Evolutionary conservation across 805 yeast species (phyloP), one percentile per base, ranked within the genome.

Genomic region (Yarrowia sp.): DNA sequence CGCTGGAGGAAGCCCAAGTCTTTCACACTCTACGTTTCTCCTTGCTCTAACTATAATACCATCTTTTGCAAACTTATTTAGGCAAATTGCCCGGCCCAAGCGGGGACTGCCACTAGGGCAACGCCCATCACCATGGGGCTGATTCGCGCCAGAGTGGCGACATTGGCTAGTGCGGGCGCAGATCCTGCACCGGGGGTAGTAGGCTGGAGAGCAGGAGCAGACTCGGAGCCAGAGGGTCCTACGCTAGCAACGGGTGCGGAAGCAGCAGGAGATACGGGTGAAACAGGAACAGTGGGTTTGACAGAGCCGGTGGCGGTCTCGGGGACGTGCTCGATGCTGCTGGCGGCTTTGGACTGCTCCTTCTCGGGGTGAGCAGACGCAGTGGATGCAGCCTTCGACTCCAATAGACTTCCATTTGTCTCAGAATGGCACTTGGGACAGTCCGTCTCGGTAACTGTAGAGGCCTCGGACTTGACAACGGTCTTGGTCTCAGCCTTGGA

Each of bases 61-160:
- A 16, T 25, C 33, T 18, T 44, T 46, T 31, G 16, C 18, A 19
- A 47, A 47, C 55, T 31, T 44, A 44, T 27, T 29, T 44, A 27
- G 24, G 19, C 51, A 27, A 44, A 44, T 25, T 27, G 32, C 51
- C 31, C 14, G 25, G 25, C 38, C 19, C 7, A 21, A 31, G 55
- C 55, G 55, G 55, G 55, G 38, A 32, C 29, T 2, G 38, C 55
- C 35, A 47, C 27, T 14, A 47, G 38, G 35, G 19, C 22, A 12
- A 27, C 51, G 51, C 51, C 55, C 55, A 47, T 47, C 27, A 47
- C 38, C 38, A 47, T 47, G 55, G 55, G 55, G 55, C 55, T 47
- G 55, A 47, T 31, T 31, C 55, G 55, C 55, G 55, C 55, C 27
- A 47, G 38, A 47, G 55, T 47, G 55, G 55, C 55, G 55, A 12